A percentile compares a stretch with the other conserved stretches of the same genome.
These are phyloP conservation scores for Fusarium austroafricanum DNA, from an alignment of 2,329 filamentous ascomycete species.

Conservation along the genomic window DNA sequence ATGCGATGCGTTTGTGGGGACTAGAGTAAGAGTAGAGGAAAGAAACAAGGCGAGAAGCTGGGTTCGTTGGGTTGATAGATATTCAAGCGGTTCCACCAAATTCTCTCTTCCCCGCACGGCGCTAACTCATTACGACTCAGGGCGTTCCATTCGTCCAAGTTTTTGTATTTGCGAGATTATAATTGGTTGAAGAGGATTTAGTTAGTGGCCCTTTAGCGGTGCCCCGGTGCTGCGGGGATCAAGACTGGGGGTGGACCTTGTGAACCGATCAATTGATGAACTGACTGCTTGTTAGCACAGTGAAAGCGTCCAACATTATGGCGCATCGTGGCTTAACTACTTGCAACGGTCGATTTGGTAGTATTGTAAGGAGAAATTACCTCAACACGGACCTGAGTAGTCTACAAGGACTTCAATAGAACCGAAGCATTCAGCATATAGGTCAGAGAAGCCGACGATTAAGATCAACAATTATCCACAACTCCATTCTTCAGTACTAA, in stretches of 20 bases:
- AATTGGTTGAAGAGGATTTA: not conserved
- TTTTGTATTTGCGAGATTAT: not conserved
- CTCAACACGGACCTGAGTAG: too few relatives aligned
- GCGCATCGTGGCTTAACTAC: too few relatives aligned
- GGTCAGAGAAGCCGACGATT: too few relatives aligned
- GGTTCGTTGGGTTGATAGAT: not conserved
- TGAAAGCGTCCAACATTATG: too few relatives aligned
- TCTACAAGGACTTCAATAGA: too few relatives aligned
- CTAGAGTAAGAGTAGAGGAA: not conserved
- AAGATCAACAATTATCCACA: too few relatives aligned
- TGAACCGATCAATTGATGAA: not conserved
- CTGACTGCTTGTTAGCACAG: not conserved
- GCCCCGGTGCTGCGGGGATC: conserved; percentile 1
- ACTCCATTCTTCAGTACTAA: too few relatives aligned
- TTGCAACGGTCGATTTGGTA: too few relatives aligned
- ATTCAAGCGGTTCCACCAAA: not conserved
- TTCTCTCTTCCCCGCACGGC: conserved; percentile 1
- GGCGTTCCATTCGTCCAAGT: not conserved
- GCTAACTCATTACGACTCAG: not conserved
- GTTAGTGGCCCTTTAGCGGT: not conserved
- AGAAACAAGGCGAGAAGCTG: not conserved
- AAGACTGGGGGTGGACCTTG: not conserved
- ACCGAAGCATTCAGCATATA: too few relatives aligned
- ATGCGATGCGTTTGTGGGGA: not conserved
- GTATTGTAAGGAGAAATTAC: too few relatives aligned